These are phyloP conservation scores for Trichoderma lentiforme DNA, from an alignment of 2,329 filamentous ascomycete species.

Conservation along the genomic window DNA sequence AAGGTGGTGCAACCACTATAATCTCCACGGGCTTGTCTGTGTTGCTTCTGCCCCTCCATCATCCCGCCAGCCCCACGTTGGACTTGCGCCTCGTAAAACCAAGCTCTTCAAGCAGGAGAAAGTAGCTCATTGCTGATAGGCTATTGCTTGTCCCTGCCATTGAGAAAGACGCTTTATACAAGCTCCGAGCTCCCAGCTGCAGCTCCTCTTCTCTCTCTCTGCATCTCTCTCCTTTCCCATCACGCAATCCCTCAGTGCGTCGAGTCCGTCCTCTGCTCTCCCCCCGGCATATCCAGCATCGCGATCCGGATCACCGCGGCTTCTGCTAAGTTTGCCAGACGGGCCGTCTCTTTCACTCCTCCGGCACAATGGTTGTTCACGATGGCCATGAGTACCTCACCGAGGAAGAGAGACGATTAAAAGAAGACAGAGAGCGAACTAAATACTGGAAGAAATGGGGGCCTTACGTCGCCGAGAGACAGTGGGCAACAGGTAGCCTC, in stretches of 20 bases:
- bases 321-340: neutral
- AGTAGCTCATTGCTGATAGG: conserved; percentile 14
- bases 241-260: neutral
- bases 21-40: neutral
- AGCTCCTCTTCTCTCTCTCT: conserved; percentile 5
- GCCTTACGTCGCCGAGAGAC: conserved; percentile 86
- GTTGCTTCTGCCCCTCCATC: conserved; percentile 10
- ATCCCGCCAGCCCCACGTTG: conserved; percentile 10
- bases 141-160: conserved; percentile 9
- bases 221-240: neutral
- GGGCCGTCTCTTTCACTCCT: neutral
- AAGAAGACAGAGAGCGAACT: conserved; percentile 74
- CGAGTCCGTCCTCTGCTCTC: neutral
- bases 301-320: neutral
- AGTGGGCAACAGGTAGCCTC: conserved; percentile 81
- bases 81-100: neutral
- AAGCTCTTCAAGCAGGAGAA: conserved; percentile 7
- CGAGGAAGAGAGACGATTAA: conserved; percentile 85
- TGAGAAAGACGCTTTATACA: conserved; percentile 4
- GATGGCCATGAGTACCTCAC: conserved; percentile 84
- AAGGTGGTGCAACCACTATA: conserved; percentile 17
- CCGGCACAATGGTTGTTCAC: conserved; percentile 73
- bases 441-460: conserved; percentile 99
- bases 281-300: neutral
- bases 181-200: neutral